A percentile compares a stretch with the other conserved stretches of the same genome.
Conservation (phyloP, 805 yeast genomes). For the Torulaspora gathmanii region DNA sequence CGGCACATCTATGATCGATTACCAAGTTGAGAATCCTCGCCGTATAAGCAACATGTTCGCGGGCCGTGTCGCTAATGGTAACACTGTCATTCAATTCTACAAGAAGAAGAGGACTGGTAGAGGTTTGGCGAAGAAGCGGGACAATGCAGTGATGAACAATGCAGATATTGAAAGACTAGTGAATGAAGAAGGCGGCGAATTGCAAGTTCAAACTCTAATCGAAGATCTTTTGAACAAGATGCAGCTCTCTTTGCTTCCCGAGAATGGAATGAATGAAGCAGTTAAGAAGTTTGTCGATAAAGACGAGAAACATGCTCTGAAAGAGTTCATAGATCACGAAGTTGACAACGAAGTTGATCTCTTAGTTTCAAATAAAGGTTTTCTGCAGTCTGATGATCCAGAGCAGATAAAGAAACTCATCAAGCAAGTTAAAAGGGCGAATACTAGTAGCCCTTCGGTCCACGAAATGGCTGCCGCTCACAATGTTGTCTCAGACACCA, state of each 20-base stretch:
- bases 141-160: conserved; percentile 13
- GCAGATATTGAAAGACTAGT: conserved; percentile 16
- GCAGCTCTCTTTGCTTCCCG: conserved; percentile 65
- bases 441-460: conserved; percentile 9
- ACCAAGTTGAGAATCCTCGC: conserved; percentile 85
- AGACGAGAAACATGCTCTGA: conserved; percentile 72
- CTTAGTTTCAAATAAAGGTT: conserved; percentile 42
- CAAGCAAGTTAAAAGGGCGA: conserved; percentile 40
- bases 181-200: conserved; percentile 36
- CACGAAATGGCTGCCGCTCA: conserved; percentile 7
- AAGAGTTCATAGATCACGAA: conserved; percentile 56
- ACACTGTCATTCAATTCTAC: conserved; percentile 73
- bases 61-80: conserved; percentile 85
- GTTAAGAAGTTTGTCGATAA: conserved; percentile 69
- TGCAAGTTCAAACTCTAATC: conserved; percentile 60
- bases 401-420: conserved; percentile 44
- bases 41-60: conserved; percentile 87
- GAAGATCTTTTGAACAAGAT: conserved; percentile 58
- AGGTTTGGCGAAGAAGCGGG: conserved; percentile 11
- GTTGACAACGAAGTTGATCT: conserved; percentile 48
- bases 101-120: conserved; percentile 40
- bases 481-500: background rate
- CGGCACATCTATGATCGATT: conserved; percentile 43
- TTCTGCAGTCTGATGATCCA: conserved; percentile 37
- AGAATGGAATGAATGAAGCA: conserved; percentile 67